Evolutionary conservation across 176 grass and related monocot species (phyloP), one percentile per base, ranked within the genome.

Genomic region (Tillandsia leiboldiana): DNA sequence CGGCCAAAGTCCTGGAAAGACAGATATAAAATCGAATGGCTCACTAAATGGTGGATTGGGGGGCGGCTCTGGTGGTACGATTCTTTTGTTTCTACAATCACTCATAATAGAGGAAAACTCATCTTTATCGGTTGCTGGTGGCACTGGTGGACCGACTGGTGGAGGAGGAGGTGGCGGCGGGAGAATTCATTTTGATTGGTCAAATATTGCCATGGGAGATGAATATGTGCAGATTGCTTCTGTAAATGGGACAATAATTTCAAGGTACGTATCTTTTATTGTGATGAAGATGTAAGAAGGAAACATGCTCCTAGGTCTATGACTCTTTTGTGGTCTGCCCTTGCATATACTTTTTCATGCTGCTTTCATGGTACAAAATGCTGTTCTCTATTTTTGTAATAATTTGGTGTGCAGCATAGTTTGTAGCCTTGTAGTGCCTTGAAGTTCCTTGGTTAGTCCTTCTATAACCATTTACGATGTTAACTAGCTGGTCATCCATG

Each of bases 151-250:
- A 24, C 58, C 83, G 53, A 76, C 64, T 79, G 94, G 94, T 78
- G 94, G 94, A 1, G 94, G 94, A 1, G 94, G 94, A 0, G 94
- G 94, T 2, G 89, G 89, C 0, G 94, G 94, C 77, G 94, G 94
- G 9, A 90, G 94, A 88, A 75, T 97, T 74, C 89, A 97, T 64
- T 97, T 97, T 68, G 83, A 93, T 73, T 97, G 94, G 94, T 92
- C 89, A 28, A 72, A 90, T 84, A 92, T 93, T 79, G 94, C 86
- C 65, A 92, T 82, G 72, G 89, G 87, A 72, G 94, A 97, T 70
- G 94, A 97, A 75, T 97, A 87, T 85, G 89, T 93, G 77, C 84
- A 88, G 72, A 86, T 97, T 87, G 94, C 94, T 72, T 83, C 82
- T 74, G 67, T 90, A 69, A 97, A 97, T 72, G 94, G 94, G 29